Base-by-base conservation (phyloP, 176 grass and related monocot genomes). In the Avena sativa region DNA sequence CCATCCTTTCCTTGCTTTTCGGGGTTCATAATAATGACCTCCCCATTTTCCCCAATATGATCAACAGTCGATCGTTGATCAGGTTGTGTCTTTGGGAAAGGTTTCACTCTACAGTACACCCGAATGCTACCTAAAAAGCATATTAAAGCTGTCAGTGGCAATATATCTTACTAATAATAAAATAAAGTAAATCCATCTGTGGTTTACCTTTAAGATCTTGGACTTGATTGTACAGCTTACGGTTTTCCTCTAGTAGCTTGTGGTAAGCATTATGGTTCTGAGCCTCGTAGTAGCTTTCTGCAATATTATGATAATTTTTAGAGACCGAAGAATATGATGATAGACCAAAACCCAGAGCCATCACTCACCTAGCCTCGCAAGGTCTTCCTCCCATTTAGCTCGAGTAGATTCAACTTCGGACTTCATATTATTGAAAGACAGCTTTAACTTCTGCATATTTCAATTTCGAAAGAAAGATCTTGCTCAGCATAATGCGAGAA, bases 201-300 rank as follows among this genome's bases (percentile, higher is more conserved):
- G 19, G 36, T 15, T 90, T 77, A 97, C 94, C 94, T 97, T 91
- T 97, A 65, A 97, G 92, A 86, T 97, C 95, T 94, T 91, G 95
- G 19, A 97, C 88, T 81, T 97, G 92, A 84, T 97, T 97, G 82
- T 97, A 91, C 56, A 97, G 78, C 55, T 89, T 71, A 71, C 92
- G 88, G 79, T 97, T 97, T 92, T 97, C 95, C 51, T 94, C 90
- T 15, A 94, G 89, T 50, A 97, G 83, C 46, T 89, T 92, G 9
- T 86, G 76, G 81, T 94, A 94, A 25, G 66, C 86, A 52, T 93
- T 91, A 43, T 89, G 80, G 71, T 91, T 87, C 19, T 91, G 93
- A 67, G 88, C 81, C 83, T 91, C 89, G 58, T 91, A 79, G 75
- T 89, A 90, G 82, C 80, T 84, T 83, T 95, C 93, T 95, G 30